phyloP scores from a whole-genome alignment of 1,139 yeast species.

The Debaryomycetaceae sp. region DNA sequence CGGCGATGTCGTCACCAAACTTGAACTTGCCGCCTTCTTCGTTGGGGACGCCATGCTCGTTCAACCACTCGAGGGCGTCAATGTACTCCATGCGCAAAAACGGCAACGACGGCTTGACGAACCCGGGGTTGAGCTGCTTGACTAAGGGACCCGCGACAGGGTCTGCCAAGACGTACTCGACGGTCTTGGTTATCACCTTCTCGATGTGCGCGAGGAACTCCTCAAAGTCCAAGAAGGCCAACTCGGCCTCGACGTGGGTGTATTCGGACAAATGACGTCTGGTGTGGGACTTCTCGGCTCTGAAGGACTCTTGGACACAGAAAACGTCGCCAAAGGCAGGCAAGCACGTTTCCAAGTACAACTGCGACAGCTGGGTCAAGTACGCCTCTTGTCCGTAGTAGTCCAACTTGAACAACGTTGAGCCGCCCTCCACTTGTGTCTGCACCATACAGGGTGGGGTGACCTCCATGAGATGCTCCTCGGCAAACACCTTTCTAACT shows the following conservation, averaged over 20 bases:
- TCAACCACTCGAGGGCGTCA: constrained; percentile 92
- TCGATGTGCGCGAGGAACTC: constrained; percentile 86
- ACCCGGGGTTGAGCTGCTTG: constrained; percentile 87
- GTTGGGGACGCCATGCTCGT: constrained; percentile 88
- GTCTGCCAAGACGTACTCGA: constrained; percentile 77
- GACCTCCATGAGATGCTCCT: constrained; percentile 80
- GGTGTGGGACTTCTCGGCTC: constrained; percentile 98
- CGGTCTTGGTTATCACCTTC: constrained; percentile 62
- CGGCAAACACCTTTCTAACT: constrained; percentile 71
- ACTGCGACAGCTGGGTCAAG: constrained; percentile 94
- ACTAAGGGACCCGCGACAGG: constrained; percentile 89
- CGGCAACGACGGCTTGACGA: constrained; percentile 76
- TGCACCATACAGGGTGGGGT: constrained; percentile 99
- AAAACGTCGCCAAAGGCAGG: constrained; percentile 96
- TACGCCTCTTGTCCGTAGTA: constrained; percentile 97
- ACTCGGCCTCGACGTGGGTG: constrained; percentile 94
- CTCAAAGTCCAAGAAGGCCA: constrained; percentile 81
- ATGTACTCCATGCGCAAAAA: constrained; percentile 89
- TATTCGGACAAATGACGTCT: constrained; percentile 97
- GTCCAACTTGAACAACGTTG: constrained; percentile 87
- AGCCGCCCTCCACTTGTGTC: constrained; percentile 99
- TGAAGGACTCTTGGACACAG: constrained; percentile 97
- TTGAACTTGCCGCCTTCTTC: constrained; percentile 90
- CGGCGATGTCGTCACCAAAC: constrained; percentile 99
- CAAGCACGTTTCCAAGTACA: constrained; percentile 92